These are phyloP conservation scores for Trichoderma koningiopsis DNA, from an alignment of 2,329 filamentous ascomycete species.

Conservation along the genomic window DNA sequence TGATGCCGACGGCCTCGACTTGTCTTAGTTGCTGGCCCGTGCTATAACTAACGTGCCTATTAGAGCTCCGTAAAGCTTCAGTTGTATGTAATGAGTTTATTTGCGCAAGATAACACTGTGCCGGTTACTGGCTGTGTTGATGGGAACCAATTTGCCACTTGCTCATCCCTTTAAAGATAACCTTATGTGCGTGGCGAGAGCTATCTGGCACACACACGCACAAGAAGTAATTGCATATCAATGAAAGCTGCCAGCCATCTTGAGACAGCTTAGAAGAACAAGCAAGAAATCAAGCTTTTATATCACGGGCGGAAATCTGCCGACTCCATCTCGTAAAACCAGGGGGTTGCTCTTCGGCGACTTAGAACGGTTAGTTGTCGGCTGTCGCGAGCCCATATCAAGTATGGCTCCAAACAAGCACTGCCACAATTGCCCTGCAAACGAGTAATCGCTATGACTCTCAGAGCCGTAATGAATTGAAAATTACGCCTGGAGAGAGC, in stretches of 20 bases:
- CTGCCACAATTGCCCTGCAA: not conserved
- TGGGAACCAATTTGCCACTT: not conserved
- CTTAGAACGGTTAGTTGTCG: constrained; percentile 5
- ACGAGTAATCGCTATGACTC: not conserved
- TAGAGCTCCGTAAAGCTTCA: not conserved
- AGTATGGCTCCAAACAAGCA: constrained; percentile 11
- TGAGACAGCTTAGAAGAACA: not conserved
- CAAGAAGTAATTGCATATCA: not conserved
- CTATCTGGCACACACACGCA: not conserved
- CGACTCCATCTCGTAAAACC: constrained; percentile 1
- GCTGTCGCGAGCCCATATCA: constrained; percentile 18
- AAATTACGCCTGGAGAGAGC: not conserved
- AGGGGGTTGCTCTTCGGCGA: constrained; percentile 5
- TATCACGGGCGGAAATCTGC: not conserved
- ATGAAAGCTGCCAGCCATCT: not conserved
- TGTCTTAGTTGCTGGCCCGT: not conserved
- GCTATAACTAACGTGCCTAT: not conserved
- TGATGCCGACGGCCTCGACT: not conserved
- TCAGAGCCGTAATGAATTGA: not conserved
- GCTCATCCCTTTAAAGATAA: not conserved
- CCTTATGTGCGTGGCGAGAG: not conserved
- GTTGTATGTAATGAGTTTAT: not conserved
- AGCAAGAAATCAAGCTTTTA: constrained; percentile 3
- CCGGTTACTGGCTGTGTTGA: not conserved
- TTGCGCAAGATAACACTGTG: not conserved